Percentiles rank a stretch among this genome's conserved stretches.
Evolutionary conservation across 257 asterid species (phyloP).

Genomic region (Ilex asprella): DNA sequence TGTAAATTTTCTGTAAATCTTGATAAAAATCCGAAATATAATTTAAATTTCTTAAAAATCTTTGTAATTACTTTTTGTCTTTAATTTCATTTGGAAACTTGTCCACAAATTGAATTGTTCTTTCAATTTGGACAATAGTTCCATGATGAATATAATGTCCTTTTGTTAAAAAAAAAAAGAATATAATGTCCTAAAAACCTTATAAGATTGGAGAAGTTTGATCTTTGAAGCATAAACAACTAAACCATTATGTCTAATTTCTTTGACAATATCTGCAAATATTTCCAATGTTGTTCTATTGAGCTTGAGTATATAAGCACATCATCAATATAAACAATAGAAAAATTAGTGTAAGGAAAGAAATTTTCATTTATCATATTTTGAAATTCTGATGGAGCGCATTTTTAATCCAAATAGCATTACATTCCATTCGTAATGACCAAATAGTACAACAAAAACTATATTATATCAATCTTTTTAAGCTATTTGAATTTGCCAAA

Average conservation of each 20-base stretch:
- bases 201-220: neutral
- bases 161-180: too few species aligned
- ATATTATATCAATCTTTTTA: neutral
- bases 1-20: too few species aligned
- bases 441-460: neutral
- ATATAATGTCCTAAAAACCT: neutral
- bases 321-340: neutral
- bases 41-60: neutral
- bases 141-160: neutral
- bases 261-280: too few species aligned
- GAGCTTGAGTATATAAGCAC: neutral
- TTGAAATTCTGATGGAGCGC: neutral
- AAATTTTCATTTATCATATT: neutral
- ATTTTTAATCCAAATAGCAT: neutral
- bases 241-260: neutral
- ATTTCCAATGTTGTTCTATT: neutral
- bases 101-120: too few species aligned
- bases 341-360: neutral
- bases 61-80: neutral
- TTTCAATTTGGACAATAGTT: neutral
- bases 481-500: neutral
- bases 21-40: neutral
- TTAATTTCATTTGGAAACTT: neutral
- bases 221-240: neutral
- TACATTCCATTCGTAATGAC: neutral